Evolutionary conservation across 176 grass and related monocot genomes (phyloP), one percentile per base, ranked within the genome.

Genomic region (Olyra latifolia): DNA sequence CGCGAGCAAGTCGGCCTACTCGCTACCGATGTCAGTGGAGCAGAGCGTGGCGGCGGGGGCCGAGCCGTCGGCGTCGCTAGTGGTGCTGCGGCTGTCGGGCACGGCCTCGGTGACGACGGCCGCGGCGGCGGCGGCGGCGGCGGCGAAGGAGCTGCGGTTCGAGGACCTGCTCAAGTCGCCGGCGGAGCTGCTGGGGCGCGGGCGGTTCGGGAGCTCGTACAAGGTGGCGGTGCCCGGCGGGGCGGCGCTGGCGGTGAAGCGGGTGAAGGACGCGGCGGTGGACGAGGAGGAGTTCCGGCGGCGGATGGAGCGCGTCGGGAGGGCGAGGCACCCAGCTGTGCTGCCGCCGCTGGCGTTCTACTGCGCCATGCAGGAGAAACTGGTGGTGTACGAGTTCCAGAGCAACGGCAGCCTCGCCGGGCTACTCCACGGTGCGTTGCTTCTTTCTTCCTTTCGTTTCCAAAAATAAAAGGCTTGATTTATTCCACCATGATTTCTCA

Each of bases 101-200:
- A 86, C 82, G 24, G 61, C 75, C 0, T 73, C 86, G n/a, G 48
- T 78, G 46, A 83, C 84, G n/a, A 50, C 66, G 35, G 23, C n/a
- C n/a, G n/a, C 8, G 4, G 54, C 80, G 0, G 69, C 84, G 0
- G 67, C 68, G 15, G 79, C 47, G 6, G 71, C 22, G 29, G 78
- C 85, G 30, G 74, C 43, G 15, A 89, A 84, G 68, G 78, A 83
- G 3, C 55, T 93, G 79, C 65, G 82, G 69, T 93, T 93, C 43
- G 88, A 90, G 88, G 91, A 88, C 63, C 76, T 93, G 64, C 80
- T 93, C 69, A 93, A 83, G 82, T 87, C 82, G 1, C 91, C 88
- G 8, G 91, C 91, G 27, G 91, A 93, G 85, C 80, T 90, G 85
- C 78, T 93, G 22, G 85, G 91, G 8, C 80, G 88, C n/a, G 88